Evolutionary conservation across 129 eudicot species (phyloP).

Genomic region (Flaveria sonorensis): DNA sequence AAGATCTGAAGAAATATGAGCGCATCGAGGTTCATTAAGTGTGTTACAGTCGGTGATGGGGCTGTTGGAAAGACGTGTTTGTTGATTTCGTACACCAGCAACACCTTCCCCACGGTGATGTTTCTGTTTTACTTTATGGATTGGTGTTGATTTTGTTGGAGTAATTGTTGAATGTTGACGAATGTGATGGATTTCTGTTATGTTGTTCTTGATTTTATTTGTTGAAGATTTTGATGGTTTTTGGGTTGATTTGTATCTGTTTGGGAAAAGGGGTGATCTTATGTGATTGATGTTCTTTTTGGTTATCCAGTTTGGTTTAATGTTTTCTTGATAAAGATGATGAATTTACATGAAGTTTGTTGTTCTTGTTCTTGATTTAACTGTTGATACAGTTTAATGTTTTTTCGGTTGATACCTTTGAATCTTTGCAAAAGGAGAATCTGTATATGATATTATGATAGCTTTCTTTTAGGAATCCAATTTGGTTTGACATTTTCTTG

Average conservation of each 20-base stretch:
- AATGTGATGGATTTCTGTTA: conserved; percentile 9
- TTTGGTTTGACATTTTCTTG: not conserved
- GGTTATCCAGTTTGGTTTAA: not conserved
- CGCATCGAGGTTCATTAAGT: conserved; percentile 91
- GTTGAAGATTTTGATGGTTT: not conserved
- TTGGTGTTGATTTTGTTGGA: not conserved
- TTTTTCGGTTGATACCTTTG: not conserved
- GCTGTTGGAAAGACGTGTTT: conserved; percentile 98
- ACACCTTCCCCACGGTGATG: conserved; percentile 92
- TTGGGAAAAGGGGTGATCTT: not conserved
- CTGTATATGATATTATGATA: too few relatives aligned
- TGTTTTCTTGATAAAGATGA: conserved; percentile 7
- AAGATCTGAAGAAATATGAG: conserved; percentile 83
- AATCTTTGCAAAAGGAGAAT: too few relatives aligned
- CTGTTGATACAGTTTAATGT: not conserved
- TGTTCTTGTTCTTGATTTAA: not conserved
- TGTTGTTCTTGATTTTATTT: conserved; percentile 12
- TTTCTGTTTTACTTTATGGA: not conserved
- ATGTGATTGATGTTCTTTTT: not conserved
- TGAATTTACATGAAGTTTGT: not conserved
- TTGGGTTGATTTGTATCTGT: not conserved
- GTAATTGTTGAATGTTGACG: not conserved
- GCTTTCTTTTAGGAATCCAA: not conserved
- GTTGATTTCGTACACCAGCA: conserved; percentile 97
- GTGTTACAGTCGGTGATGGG: conserved; percentile 99